A percentile compares a stretch with the other conserved stretches of the same genome.
Conservation (phyloP, 75 land plant genomes). For the Azolla pinnata region DNA sequence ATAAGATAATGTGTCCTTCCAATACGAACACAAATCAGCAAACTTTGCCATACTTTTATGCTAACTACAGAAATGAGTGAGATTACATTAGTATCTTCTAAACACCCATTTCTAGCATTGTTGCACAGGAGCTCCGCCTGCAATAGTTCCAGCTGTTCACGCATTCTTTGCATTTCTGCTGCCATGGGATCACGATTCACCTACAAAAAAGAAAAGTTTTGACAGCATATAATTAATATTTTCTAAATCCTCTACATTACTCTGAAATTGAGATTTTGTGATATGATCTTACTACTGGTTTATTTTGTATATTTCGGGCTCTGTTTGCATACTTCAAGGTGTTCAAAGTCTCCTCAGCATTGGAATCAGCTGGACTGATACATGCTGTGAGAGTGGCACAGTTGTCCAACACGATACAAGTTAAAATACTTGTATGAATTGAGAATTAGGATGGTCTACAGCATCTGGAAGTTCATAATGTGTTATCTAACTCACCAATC, state of each 20-base stretch:
- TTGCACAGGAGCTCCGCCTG: constrained; percentile 77
- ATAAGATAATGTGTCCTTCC: too few relatives aligned
- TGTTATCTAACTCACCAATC: constrained; percentile 65
- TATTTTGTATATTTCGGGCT: constrained; percentile 96
- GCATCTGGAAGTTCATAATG: too few relatives aligned
- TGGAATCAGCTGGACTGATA: constrained; percentile 96
- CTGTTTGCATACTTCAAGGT: constrained; percentile 98
- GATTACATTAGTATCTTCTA: constrained; percentile 37
- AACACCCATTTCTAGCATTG: constrained; percentile 41
- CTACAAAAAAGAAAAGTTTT: constrained; percentile 30
- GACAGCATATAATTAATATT: too few relatives aligned
- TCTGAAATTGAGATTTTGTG: background rate
- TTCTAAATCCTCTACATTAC: background rate
- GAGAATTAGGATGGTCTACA: too few relatives aligned
- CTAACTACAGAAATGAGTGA: too few relatives aligned
- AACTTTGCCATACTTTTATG: too few relatives aligned
- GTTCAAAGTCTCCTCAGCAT: constrained; percentile 96
- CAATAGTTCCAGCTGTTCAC: constrained; percentile 74
- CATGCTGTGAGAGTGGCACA: constrained; percentile 68
- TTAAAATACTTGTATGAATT: too few relatives aligned
- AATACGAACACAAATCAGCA: too few relatives aligned
- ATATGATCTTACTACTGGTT: constrained; percentile 60
- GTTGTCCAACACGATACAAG: too few relatives aligned
- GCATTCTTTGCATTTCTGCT: constrained; percentile 91
- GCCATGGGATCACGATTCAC: constrained; percentile 87